Base-by-base conservation (phyloP, 2,329 filamentous ascomycete species). In the Fusarium newnesense region DNA sequence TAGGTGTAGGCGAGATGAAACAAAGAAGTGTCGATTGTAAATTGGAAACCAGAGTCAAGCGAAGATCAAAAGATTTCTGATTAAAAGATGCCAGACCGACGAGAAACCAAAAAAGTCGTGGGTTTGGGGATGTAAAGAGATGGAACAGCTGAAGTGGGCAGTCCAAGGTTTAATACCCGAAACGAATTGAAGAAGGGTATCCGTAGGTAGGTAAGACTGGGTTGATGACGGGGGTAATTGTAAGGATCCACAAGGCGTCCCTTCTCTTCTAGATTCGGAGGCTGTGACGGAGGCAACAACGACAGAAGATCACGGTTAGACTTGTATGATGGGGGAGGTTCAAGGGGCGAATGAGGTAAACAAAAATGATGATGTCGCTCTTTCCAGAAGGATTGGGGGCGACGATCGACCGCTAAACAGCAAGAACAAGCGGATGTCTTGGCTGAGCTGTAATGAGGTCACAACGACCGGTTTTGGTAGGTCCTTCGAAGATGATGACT, bases 91-190 rank as follows among this genome's bases (percentile, higher is more conserved):
- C 9, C 52, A 65, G 65, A 53, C 43, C 6, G 52, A 28, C 37
- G 30, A 44, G 39, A 26, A 60, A 52, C 16, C 26, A 30, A 40
- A 53, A 58, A 58, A 39, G 36, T n/a, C 28, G 47, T 53, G 24
- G 21, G 42, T 34, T 64, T 63, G 60, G 24, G 34, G 44, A 36
- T 30, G 21, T 70, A 30, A 66, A 36, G 44, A 53, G 50, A 58
- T 18, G 42, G 52, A 40, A 37, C 24, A 37, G 34, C 28, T n/a
- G 44, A 56, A 62, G 69, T 71, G 69, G 69, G 69, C 50, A 57
- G 57, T 37, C 50, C 67, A 63, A 58, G 67, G 40, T 71, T 71
- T 71, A 71, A 71, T 70, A 70, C 53, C 60, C 60, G 28, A 70
- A 30, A 42, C 24, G 64, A 58, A 52, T 40, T 21, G 24, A 69